These are phyloP conservation scores for Ceratocystis cubensis DNA, from an alignment of 2,329 filamentous ascomycete species.

Conservation along the genomic window DNA sequence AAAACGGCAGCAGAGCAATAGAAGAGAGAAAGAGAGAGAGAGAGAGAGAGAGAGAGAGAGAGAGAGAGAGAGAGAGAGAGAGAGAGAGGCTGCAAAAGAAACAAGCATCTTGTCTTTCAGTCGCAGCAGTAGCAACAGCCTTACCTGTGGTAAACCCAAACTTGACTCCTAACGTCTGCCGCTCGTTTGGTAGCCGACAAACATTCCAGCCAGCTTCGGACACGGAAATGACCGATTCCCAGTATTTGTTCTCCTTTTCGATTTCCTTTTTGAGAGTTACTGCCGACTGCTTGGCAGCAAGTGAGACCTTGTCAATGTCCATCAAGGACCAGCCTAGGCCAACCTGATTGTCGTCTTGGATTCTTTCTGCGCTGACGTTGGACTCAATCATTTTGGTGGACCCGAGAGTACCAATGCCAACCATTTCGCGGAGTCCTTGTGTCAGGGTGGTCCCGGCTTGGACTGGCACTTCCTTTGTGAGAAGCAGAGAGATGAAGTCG, in stretches of 20 bases:
- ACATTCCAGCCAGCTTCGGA: conserved; percentile 79
- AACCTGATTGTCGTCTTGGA: conserved; percentile 44
- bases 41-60: no score
- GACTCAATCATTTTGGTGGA: conserved; percentile 52
- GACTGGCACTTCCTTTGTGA: conserved; percentile 67
- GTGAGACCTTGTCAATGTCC: conserved; percentile 60
- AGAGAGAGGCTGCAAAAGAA: background rate
- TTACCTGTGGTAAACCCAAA: conserved; percentile 75
- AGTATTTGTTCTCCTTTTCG: conserved; percentile 69
- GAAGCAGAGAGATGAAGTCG: conserved; percentile 70
- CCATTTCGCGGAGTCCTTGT: conserved; percentile 52
- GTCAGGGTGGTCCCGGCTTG: conserved; percentile 60
- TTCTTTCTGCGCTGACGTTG: conserved; percentile 42
- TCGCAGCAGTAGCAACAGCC: conserved; percentile 17
- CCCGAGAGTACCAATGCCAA: conserved; percentile 63
- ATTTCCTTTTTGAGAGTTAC: conserved; percentile 64
- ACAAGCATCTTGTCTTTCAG: background rate
- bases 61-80: background rate
- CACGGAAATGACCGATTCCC: conserved; percentile 72
- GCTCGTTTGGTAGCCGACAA: conserved; percentile 60
- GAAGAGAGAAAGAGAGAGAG: no score
- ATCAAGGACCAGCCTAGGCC: conserved; percentile 65
- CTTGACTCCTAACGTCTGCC: conserved; percentile 65
- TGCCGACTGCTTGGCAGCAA: conserved; percentile 60
- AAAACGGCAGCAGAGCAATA: no score